Percentiles rank a stretch among this genome's conserved stretches.
Conservation (phyloP, 768 basidiomycete genomes). For the Russula lepida region DNA sequence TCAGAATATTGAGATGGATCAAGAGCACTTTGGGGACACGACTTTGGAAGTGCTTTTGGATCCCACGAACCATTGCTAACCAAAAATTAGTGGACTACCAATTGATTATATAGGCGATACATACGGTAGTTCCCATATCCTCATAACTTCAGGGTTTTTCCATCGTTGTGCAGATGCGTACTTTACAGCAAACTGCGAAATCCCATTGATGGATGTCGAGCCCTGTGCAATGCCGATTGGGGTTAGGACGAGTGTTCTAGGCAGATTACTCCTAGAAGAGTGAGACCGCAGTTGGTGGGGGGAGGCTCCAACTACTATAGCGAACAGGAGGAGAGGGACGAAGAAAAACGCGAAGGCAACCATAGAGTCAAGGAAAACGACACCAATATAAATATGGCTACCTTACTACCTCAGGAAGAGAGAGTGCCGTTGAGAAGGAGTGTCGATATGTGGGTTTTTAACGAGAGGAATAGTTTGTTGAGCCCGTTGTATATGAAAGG, state of each 20-base stretch:
- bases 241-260: conserved; percentile 33
- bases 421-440: background rate
- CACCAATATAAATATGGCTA: background rate
- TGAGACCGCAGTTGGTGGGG: conserved; percentile 30
- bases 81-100: background rate
- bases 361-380: conserved; percentile 25
- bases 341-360: conserved; percentile 28
- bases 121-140: conserved; percentile 57
- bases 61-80: conserved; percentile 44
- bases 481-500: background rate
- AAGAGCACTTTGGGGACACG: conserved; percentile 59
- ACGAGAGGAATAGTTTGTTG: background rate
- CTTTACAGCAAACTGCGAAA: conserved; percentile 51
- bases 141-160: conserved; percentile 44
- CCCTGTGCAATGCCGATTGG: conserved; percentile 52
- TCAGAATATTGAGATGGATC: conserved; percentile 48
- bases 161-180: conserved; percentile 61
- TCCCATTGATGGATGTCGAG: conserved; percentile 38
- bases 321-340: conserved; percentile 27
- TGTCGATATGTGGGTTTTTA: background rate
- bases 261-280: conserved; percentile 34
- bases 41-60: conserved; percentile 48
- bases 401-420: background rate
- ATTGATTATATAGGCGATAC: conserved; percentile 23
- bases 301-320: conserved; percentile 28